phyloP scores from a whole-genome alignment of 1,139 yeast species.

The Hyphopichia pseudoburtonii region DNA sequence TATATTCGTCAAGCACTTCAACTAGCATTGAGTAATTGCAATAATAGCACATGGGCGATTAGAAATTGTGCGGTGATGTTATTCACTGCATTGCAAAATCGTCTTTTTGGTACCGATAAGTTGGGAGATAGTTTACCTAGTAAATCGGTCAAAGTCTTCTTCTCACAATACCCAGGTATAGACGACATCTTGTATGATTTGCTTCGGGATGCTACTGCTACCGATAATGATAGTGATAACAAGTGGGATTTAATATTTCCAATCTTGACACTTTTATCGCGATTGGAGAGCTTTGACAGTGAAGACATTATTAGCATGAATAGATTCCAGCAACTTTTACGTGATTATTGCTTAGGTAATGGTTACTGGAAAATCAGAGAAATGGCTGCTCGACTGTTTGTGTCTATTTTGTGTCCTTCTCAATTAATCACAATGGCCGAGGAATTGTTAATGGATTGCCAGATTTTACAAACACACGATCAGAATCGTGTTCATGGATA shows the following conservation, averaged over 20 bases:
- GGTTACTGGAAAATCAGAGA: slow-evolving; percentile 82
- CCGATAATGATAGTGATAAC: slow-evolving; percentile 5
- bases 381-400: slow-evolving; percentile 73
- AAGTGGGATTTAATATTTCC: slow-evolving; percentile 67
- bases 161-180: slow-evolving; percentile 58
- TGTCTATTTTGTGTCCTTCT: slow-evolving; percentile 44
- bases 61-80: slow-evolving; percentile 93
- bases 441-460: no score
- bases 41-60: slow-evolving; percentile 75
- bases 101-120: slow-evolving; percentile 68
- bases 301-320: slow-evolving; percentile 43
- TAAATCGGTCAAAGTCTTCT: slow-evolving; percentile 65
- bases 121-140: slow-evolving; percentile 23
- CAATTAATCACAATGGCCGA: no score
- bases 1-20: slow-evolving; percentile 60
- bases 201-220: slow-evolving; percentile 21
- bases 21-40: slow-evolving; percentile 61
- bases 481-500: slow-evolving; percentile 61
- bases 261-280: slow-evolving; percentile 66
- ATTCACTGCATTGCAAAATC: slow-evolving; percentile 76
- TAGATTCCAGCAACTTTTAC: slow-evolving; percentile 22
- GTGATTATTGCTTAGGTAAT: slow-evolving; percentile 32
- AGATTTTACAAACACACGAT: no score
- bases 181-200: slow-evolving; percentile 47
- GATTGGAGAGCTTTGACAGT: slow-evolving; percentile 61